Percentiles rank a stretch among this genome's conserved stretches.
These are phyloP conservation scores for Pseudofabraea citricarpa DNA, from an alignment of 2,329 filamentous ascomycete species.

Conservation along the genomic window DNA sequence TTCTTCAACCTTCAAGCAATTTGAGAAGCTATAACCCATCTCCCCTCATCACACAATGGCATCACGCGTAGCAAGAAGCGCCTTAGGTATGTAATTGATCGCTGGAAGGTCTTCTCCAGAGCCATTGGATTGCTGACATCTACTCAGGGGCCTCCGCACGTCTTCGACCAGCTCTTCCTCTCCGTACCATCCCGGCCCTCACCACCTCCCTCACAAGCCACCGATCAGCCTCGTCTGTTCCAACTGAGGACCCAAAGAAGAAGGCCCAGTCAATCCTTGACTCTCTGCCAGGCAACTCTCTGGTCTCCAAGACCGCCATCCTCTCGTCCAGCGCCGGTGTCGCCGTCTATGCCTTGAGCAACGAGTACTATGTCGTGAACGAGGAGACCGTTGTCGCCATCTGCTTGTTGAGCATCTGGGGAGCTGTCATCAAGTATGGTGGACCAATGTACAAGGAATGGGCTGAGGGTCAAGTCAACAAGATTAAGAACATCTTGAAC, in stretches of 20 bases:
- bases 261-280: constrained; percentile 96
- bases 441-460: constrained; percentile 90
- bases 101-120: constrained; percentile 3
- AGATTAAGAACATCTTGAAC: constrained; percentile 95
- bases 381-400: constrained; percentile 95
- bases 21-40: constrained; percentile 39
- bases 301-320: constrained; percentile 94
- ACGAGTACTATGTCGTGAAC: constrained; percentile 99
- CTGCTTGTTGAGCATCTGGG: constrained; percentile 90
- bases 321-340: constrained; percentile 89
- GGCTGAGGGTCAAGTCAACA: constrained; percentile 82
- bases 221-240: constrained; percentile 72
- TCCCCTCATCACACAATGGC: constrained; percentile 77
- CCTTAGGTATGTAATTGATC: constrained; percentile 68
- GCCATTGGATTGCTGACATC: constrained; percentile 28
- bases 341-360: constrained; percentile 93
- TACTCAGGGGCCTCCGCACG: constrained; percentile 71
- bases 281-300: constrained; percentile 82
- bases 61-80: constrained; percentile 93
- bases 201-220: constrained; percentile 59
- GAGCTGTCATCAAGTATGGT: constrained; percentile 85
- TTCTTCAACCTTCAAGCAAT: constrained; percentile 15
- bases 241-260: constrained; percentile 86
- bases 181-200: constrained; percentile 71
- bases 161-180: constrained; percentile 76